Percentiles rank a stretch among this genome's conserved stretches.
Evolutionary conservation across 2,329 filamentous ascomycete genomes (phyloP).

Genomic region (Diaporthe nobilis): DNA sequence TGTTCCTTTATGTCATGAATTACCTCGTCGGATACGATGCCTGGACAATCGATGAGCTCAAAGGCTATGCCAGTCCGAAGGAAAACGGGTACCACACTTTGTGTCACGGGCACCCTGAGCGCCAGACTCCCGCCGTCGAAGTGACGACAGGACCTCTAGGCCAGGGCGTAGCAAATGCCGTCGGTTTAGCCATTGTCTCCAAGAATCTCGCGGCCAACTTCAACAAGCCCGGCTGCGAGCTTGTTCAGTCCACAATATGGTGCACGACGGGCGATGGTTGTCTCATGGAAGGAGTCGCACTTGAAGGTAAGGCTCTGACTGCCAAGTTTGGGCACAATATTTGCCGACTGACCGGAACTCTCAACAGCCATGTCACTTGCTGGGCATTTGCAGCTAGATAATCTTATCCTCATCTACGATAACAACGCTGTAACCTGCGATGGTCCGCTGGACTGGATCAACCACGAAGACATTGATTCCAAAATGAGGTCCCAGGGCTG

Average conservation of each 20-base stretch:
- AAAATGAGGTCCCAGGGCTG: constrained; percentile 72
- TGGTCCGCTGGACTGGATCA: constrained; percentile 66
- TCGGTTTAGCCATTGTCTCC: constrained; percentile 70
- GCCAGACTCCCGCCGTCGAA: constrained; percentile 70
- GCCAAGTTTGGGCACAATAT: fast-evolving
- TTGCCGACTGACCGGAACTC: neutral
- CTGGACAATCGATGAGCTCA: constrained; percentile 71
- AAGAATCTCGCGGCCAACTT: constrained; percentile 69
- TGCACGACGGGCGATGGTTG: constrained; percentile 73
- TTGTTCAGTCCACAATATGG: constrained; percentile 67
- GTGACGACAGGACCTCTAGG: constrained; percentile 73
- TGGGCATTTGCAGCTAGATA: constrained; percentile 68
- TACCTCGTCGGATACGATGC: constrained; percentile 67
- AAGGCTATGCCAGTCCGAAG: constrained; percentile 63
- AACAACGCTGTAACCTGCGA: constrained; percentile 74
- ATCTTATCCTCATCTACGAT: constrained; percentile 71
- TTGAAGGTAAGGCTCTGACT: constrained; percentile 54
- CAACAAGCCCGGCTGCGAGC: constrained; percentile 63
- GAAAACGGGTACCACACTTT: constrained; percentile 56
- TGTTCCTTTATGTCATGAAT: constrained; percentile 68
- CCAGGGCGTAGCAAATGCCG: constrained; percentile 72
- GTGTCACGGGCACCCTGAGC: constrained; percentile 71
- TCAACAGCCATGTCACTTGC: constrained; percentile 64
- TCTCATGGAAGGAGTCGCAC: constrained; percentile 69
- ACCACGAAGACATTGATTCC: constrained; percentile 69